These are phyloP conservation scores for Dinochytrium kinnereticum DNA, from an alignment of 371 early-diverging fungal genomes.

Conservation along the genomic window DNA sequence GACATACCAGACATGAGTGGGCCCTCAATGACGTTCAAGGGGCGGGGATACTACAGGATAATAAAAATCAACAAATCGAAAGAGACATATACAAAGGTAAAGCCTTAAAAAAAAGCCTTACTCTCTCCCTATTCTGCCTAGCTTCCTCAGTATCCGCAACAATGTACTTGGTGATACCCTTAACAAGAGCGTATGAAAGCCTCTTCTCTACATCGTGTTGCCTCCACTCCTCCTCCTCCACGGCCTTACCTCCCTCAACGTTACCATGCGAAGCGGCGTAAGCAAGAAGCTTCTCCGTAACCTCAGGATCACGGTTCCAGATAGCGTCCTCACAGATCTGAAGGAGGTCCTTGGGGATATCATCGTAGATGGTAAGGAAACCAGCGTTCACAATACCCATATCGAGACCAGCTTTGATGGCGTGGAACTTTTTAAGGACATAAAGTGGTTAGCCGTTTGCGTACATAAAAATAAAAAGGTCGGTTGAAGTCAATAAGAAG, in stretches of 20 bases:
- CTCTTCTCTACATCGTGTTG: slow-evolving; percentile 72
- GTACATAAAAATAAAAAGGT: not conserved
- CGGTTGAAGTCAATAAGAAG: slow-evolving; percentile 5
- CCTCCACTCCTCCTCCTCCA: slow-evolving; percentile 88
- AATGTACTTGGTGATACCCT: slow-evolving; percentile 89
- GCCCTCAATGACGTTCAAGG: slow-evolving; percentile 92
- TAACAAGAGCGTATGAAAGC: slow-evolving; percentile 82
- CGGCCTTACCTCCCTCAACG: slow-evolving; percentile 67
- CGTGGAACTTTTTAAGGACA: slow-evolving; percentile 65
- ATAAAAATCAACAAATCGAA: not conserved
- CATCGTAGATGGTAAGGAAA: slow-evolving; percentile 91
- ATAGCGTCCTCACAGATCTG: slow-evolving; percentile 90
- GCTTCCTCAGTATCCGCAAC: slow-evolving; percentile 95
- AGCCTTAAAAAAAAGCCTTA: slow-evolving; percentile 16
- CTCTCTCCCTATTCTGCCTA: slow-evolving; percentile 52
- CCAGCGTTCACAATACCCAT: slow-evolving; percentile 98
- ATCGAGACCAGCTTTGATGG: slow-evolving; percentile 90
- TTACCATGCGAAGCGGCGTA: slow-evolving; percentile 81
- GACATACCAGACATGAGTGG: slow-evolving; percentile 95
- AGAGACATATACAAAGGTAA: not conserved
- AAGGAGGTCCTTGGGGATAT: slow-evolving; percentile 89
- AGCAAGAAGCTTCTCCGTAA: slow-evolving; percentile 87
- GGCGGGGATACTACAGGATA: slow-evolving; percentile 70
- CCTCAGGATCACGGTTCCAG: slow-evolving; percentile 86
- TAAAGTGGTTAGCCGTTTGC: not conserved